Percentiles rank a stretch among this genome's conserved stretches.
These are phyloP conservation scores for Solanum pimpinellifolium DNA, from an alignment of 257 asterid species.

Conservation along the genomic window DNA sequence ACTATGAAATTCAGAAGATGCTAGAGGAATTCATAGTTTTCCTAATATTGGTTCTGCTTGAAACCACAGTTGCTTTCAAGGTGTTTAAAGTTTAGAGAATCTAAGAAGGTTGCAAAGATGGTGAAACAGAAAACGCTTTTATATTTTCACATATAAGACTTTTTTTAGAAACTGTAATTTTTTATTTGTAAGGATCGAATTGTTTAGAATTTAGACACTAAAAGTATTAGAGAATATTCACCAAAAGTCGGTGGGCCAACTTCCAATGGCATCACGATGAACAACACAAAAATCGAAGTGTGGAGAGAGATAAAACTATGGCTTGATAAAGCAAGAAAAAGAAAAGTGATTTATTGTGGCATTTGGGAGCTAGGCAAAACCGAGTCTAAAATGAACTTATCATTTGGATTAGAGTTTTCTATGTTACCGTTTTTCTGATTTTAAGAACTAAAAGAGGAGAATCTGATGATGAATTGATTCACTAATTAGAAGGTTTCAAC, in stretches of 20 bases:
- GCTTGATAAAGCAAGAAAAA: not conserved
- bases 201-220: not conserved
- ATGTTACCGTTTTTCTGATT: slow-evolving; percentile 19
- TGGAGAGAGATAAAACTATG: not conserved
- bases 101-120: not conserved
- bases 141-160: not conserved
- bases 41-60: slow-evolving; percentile 18
- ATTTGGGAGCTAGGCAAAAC: slow-evolving; percentile 12
- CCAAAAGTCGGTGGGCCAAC: not conserved
- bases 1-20: not conserved
- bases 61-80: slow-evolving; percentile 6
- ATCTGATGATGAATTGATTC: not conserved
- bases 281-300: too few species aligned
- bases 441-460: not conserved
- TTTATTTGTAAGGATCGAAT: not conserved
- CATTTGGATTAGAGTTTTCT: slow-evolving; percentile 13
- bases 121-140: not conserved
- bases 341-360: not conserved
- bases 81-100: slow-evolving; percentile 4
- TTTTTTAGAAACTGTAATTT: not conserved
- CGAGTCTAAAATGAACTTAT: slow-evolving; percentile 16
- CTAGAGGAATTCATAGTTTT: slow-evolving; percentile 11
- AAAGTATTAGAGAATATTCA: not conserved
- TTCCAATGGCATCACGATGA: not conserved
- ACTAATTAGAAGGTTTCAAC: slow-evolving; percentile 8